These are phyloP conservation scores for Calocera cornea DNA, from an alignment of 768 basidiomycete genomes.

Conservation along the genomic window DNA sequence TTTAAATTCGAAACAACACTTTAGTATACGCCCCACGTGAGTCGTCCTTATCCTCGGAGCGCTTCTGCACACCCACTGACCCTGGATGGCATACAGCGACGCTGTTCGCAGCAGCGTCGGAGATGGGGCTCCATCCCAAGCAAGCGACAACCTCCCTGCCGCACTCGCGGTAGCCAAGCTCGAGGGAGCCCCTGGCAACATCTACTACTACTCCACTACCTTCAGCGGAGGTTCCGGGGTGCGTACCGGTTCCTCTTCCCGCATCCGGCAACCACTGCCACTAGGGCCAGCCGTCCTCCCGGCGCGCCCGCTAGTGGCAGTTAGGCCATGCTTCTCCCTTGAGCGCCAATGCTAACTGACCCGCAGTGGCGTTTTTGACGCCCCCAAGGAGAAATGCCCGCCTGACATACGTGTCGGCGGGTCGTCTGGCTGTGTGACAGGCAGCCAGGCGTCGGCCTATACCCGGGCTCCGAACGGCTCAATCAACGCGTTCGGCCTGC, in stretches of 20 bases:
- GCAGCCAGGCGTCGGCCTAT: constrained; percentile 43
- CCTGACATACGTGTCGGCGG: constrained; percentile 52
- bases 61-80: neutral
- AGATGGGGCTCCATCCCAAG: constrained; percentile 71
- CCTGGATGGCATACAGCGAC: constrained; percentile 50
- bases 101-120: constrained; percentile 82
- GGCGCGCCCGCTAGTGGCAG: neutral
- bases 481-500: constrained; percentile 2
- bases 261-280: neutral
- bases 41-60: constrained; percentile 21
- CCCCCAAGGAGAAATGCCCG: constrained; percentile 84
- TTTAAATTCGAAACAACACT: constrained; percentile 61
- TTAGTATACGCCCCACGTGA: constrained; percentile 92
- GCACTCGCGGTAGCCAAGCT: constrained; percentile 78
- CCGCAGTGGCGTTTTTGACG: constrained; percentile 88
- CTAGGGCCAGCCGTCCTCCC: neutral
- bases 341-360: constrained; percentile 1
- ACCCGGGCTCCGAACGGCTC: neutral
- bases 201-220: constrained; percentile 86
- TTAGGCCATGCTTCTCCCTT: constrained; percentile 1
- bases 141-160: constrained; percentile 47
- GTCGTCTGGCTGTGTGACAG: constrained; percentile 95
- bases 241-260: constrained; percentile 20
- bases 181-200: constrained; percentile 57
- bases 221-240: constrained; percentile 91